These are phyloP conservation scores for Macaranga tanarius DNA, from an alignment of 441 rosid genomes.

Conservation along the genomic window DNA sequence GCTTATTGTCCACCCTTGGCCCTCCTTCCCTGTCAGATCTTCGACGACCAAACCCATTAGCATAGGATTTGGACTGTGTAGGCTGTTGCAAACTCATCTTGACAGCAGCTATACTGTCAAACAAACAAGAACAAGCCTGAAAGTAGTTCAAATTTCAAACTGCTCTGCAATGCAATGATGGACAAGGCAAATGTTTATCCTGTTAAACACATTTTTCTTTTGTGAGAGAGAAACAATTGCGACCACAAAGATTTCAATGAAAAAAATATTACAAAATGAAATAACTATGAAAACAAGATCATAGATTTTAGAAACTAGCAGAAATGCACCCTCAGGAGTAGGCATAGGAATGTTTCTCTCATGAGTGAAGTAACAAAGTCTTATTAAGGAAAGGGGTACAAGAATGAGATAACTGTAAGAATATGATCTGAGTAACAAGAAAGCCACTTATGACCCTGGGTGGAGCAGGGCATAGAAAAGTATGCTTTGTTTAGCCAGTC, in stretches of 20 bases:
- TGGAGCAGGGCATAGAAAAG: background rate
- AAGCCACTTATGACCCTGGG: background rate
- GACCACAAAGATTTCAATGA: background rate
- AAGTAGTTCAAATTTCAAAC: conserved; percentile 11
- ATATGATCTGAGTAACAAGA: background rate
- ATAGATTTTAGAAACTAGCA: background rate
- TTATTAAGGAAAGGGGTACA: background rate
- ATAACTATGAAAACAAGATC: background rate
- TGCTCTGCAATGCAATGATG: background rate
- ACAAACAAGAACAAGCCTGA: conserved; percentile 22
- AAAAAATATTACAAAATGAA: background rate
- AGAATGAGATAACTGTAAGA: background rate
- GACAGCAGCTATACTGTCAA: conserved; percentile 33
- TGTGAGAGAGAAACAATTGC: background rate
- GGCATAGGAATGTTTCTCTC: background rate
- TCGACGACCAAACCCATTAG: conserved; percentile 66
- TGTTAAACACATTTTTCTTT: background rate
- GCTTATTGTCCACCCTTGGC: conserved; percentile 52
- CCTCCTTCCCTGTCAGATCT: conserved; percentile 66
- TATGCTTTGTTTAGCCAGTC: background rate
- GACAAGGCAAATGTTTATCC: background rate
- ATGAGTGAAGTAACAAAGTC: background rate
- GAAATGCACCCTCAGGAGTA: background rate
- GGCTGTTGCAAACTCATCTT: conserved; percentile 62
- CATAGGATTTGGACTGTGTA: conserved; percentile 49